These are phyloP conservation scores for Neckera pumila DNA, from an alignment of 225 moss, liverwort and hornwort species.

Conservation along the genomic window DNA sequence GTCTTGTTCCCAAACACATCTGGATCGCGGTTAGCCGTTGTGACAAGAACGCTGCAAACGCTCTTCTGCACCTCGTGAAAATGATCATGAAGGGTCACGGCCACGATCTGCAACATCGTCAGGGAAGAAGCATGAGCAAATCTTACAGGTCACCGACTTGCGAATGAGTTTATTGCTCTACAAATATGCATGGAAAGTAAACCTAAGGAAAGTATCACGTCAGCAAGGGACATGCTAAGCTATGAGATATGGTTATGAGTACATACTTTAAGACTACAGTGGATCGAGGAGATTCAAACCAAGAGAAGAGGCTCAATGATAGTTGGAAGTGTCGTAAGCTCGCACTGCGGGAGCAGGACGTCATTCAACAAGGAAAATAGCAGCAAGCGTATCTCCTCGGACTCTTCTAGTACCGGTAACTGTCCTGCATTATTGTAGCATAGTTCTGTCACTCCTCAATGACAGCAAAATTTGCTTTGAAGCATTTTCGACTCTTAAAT, in stretches of 20 bases:
- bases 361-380: constrained; percentile 49
- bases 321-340: constrained; percentile 9
- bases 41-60: constrained; percentile 52
- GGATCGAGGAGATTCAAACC: constrained; percentile 32
- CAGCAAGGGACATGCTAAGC: not conserved
- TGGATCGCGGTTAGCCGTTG: constrained; percentile 28
- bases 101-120: constrained; percentile 28
- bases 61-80: constrained; percentile 79
- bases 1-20: constrained; percentile 48
- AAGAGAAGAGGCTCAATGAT: constrained; percentile 49
- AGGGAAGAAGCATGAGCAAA: not conserved
- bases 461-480: not conserved
- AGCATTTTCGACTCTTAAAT: not conserved
- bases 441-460: not conserved
- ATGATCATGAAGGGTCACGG: constrained; percentile 42
- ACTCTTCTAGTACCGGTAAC: constrained; percentile 62
- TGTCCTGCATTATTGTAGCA: constrained; percentile 40
- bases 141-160: not conserved
- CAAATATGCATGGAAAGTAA: not conserved
- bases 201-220: not conserved
- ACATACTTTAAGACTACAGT: not conserved
- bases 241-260: not conserved
- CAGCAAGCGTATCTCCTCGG: constrained; percentile 74
- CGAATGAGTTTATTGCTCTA: not conserved
- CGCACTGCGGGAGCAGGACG: constrained; percentile 41